These are phyloP conservation scores for Kazachstania sp. DNA, from an alignment of 1,139 yeast species.

Conservation along the genomic window DNA sequence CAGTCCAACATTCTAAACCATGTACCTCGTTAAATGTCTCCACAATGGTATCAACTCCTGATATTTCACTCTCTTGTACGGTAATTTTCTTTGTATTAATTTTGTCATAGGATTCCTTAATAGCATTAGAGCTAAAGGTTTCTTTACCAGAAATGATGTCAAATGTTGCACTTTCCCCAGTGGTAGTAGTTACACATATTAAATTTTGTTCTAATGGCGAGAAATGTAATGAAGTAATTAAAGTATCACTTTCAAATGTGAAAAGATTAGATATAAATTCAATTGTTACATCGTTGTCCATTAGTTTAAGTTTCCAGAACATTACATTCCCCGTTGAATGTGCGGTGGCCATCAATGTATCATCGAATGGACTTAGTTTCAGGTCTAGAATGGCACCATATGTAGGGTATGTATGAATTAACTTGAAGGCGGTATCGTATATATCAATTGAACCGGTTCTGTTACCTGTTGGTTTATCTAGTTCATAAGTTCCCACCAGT, in stretches of 20 bases:
- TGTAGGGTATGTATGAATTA: constrained; percentile 32
- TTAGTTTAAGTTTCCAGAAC: constrained; percentile 44
- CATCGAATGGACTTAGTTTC: constrained; percentile 52
- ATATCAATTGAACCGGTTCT: constrained; percentile 73
- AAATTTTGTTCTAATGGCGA: constrained; percentile 35
- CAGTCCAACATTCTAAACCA: constrained; percentile 83
- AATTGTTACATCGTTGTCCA: constrained; percentile 16
- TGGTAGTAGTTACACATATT: constrained; percentile 48
- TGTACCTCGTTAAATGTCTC: constrained; percentile 35
- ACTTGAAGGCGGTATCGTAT: constrained; percentile 32
- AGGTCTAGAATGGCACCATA: constrained; percentile 70
- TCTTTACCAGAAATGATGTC: constrained; percentile 14
- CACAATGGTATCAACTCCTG: constrained; percentile 7
- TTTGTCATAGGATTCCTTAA: constrained; percentile 7
- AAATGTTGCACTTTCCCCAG: constrained; percentile 40
- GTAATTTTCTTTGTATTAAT: constrained; percentile 7
- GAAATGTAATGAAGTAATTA: constrained; percentile 63
- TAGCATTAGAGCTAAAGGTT: constrained; percentile 2
- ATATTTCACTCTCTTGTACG: constrained; percentile 18
- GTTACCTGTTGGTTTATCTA: constrained; percentile 47
- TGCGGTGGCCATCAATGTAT: constrained; percentile 45
- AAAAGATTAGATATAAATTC: constrained; percentile 30
- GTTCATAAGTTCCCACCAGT: constrained; percentile 70
- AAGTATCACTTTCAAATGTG: constrained; percentile 39
- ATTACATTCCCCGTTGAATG: constrained; percentile 74